Evolutionary conservation across 2,329 filamentous ascomycete species (phyloP), one percentile per base, ranked within the genome.

Genomic region (Epichloe gansuensis): DNA sequence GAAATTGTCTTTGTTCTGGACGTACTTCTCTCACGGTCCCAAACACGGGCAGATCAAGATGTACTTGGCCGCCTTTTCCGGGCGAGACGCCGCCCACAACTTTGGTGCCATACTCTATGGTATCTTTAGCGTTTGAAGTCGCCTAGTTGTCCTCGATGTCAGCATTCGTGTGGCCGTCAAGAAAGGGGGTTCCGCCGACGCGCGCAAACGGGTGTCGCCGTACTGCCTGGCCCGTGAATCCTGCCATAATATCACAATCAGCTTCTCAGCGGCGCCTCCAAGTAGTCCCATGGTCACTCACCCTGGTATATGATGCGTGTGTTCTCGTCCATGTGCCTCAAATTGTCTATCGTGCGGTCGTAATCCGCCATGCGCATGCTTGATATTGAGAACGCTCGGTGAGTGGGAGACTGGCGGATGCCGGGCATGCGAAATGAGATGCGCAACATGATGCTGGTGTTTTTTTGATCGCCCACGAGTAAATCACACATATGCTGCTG

Each of bases 41-140:
- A 5, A 69, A 70, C 0, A 71, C 67, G 0, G 69, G 69, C 2
- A 70, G 57, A 25, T 55, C 60, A 1, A 71, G 60, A 35, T 69
- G 69, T 5, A 28, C 56, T 28, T 58, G 56, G 4, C 63, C 63
- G 5, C 65, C 67, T 48, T 69, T 70, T 0, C 63, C 65, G 0
- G 68, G 67, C 0, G 68, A 70, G 3, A 71, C 67, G 11, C 69
- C 68, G 2, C 69, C 68, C 0, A 70, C 66, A 6, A 71, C 58
- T 0, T 63, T 63, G 1, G 68, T 71, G 6, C 68, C 68, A 49
- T 71, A 71, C 1, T 54, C 63, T 38, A 71, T 67, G 0, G 69
- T 71, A 17, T 70, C 66, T 48, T 60, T 61, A 0, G 69, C 67
- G 52, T 71, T 71, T 5, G 60, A 53, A 0, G 69, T 71, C 3